These are phyloP conservation scores for Monotropa hypopitys DNA, from an alignment of 179 eudicot species.

Conservation along the genomic window DNA sequence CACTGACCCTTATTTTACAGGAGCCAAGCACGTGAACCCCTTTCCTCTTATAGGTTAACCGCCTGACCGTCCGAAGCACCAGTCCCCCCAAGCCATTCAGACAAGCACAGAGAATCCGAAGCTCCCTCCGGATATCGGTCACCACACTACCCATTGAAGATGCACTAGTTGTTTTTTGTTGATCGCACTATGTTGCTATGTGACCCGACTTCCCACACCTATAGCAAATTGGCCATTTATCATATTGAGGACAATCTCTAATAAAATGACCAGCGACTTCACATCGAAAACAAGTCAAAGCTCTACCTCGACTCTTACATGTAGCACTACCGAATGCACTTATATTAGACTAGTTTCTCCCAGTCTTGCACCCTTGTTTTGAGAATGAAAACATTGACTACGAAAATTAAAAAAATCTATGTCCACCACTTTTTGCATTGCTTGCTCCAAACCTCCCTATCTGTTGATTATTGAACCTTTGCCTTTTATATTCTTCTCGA, in stretches of 20 bases:
- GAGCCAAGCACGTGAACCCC: too few species aligned
- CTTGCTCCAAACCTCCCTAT: neutral
- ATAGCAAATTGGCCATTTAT: neutral
- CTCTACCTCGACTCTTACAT: neutral
- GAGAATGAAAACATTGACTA: neutral
- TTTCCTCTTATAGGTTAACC: too few species aligned
- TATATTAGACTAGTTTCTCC: neutral
- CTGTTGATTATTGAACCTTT: neutral
- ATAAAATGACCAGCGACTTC: neutral
- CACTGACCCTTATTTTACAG: too few species aligned
- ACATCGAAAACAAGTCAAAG: neutral
- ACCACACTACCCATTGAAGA: neutral
- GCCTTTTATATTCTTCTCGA: neutral
- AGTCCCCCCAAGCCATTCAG: too few species aligned
- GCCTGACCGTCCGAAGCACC: too few species aligned
- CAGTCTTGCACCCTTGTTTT: neutral
- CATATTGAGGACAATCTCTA: neutral
- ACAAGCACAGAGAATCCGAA: too few species aligned
- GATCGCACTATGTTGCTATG: neutral
- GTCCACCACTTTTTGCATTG: neutral
- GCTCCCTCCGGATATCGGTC: too few species aligned
- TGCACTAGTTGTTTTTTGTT: neutral
- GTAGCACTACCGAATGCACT: neutral
- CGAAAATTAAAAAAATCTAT: neutral
- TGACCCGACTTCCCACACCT: neutral